phyloP scores from a whole-genome alignment of 2,329 filamentous ascomycete species.

The Penicillium sp. region DNA sequence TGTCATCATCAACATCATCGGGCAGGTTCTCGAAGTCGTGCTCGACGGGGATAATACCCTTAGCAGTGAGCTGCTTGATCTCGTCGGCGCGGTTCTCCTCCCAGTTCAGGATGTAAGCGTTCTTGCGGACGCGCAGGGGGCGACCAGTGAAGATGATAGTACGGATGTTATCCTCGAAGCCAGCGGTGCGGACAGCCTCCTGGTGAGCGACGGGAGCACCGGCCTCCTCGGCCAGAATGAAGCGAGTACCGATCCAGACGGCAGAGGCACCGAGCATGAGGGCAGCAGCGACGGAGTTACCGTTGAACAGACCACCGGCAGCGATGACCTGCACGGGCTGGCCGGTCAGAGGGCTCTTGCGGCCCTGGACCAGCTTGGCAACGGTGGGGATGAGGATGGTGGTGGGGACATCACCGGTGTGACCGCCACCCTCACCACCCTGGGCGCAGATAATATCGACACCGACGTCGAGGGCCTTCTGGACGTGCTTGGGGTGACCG shows the following conservation, averaged over 20 bases:
- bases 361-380: conserved; percentile 77
- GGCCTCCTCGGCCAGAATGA: conserved; percentile 92
- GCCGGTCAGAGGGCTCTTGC: conserved; percentile 86
- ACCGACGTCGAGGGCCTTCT: conserved; percentile 91
- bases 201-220: conserved; percentile 93
- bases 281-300: conserved; percentile 84
- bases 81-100: conserved; percentile 87
- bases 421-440: conserved; percentile 95
- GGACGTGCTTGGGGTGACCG: conserved; percentile 97
- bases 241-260: conserved; percentile 97
- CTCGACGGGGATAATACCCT: conserved; percentile 93
- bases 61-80: conserved; percentile 88
- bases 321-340: conserved; percentile 89
- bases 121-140: conserved; percentile 89
- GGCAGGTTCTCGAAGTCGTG: conserved; percentile 86
- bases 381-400: conserved; percentile 91
- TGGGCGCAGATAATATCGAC: conserved; percentile 98
- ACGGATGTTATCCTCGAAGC: conserved; percentile 93
- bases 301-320: conserved; percentile 92
- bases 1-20: conserved; percentile 76
- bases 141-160: conserved; percentile 99
- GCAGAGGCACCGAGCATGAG: conserved; percentile 90
- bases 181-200: conserved; percentile 88
- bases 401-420: conserved; percentile 93
- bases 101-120: conserved; percentile 95